Evolutionary conservation across 495 filamentous ascomycete species (phyloP).

Genomic region (Stereocaulon alpinum): DNA sequence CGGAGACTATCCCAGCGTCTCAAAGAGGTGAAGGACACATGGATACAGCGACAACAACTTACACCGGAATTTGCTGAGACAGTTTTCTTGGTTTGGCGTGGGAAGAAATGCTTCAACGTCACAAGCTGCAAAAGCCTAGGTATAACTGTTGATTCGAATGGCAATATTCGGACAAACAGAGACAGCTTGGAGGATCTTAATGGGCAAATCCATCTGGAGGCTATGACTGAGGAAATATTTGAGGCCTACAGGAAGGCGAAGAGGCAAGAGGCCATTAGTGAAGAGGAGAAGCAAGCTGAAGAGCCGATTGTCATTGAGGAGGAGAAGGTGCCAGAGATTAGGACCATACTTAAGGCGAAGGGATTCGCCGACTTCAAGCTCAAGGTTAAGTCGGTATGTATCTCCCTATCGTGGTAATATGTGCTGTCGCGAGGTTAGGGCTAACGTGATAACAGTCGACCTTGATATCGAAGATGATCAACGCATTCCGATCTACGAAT

Average conservation of each 20-base stretch:
- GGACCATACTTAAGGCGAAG: constrained; percentile 49
- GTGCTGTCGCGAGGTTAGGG: too few species aligned
- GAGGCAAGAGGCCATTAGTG: constrained; percentile 16
- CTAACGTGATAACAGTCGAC: constrained; percentile 33
- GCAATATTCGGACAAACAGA: constrained; percentile 16
- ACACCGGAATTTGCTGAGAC: constrained; percentile 32
- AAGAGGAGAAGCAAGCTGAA: constrained; percentile 24
- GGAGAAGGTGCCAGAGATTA: constrained; percentile 34
- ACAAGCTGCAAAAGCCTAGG: constrained; percentile 62
- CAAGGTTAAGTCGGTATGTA: constrained; percentile 42
- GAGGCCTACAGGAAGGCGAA: constrained; percentile 21
- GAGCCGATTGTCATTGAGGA: constrained; percentile 17
- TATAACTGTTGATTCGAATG: constrained; percentile 28
- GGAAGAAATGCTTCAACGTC: constrained; percentile 58
- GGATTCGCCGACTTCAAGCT: constrained; percentile 46
- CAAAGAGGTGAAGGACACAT: constrained; percentile 53
- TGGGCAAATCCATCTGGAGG: constrained; percentile 45
- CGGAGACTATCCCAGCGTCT: constrained; percentile 55
- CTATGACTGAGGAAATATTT: constrained; percentile 51
- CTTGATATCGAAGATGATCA: constrained; percentile 42
- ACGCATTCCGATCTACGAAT: constrained; percentile 40
- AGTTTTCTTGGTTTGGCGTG: constrained; percentile 73
- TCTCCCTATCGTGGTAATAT: too few species aligned
- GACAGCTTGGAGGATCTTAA: constrained; percentile 25
- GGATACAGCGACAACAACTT: constrained; percentile 54